phyloP scores from a whole-genome alignment of 208 protist species.

The Crithidia expoeki region DNA sequence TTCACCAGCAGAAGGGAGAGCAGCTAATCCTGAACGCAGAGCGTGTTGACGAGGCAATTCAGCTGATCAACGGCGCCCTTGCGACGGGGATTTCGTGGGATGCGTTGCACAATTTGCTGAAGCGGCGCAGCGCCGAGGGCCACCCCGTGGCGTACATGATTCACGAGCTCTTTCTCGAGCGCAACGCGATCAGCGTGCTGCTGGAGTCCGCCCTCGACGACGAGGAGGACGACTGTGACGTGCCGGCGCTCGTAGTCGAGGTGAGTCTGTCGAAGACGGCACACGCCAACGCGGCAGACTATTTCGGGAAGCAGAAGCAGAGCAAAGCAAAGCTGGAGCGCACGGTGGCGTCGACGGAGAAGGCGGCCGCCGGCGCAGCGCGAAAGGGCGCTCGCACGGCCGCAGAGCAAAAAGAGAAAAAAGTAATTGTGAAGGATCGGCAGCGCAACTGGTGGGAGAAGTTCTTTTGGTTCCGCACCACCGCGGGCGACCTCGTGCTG shows the following conservation, averaged over 20 bases:
- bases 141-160: slow-evolving; percentile 94
- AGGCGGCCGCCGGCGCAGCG: slow-evolving; percentile 86
- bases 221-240: slow-evolving; percentile 63
- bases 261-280: slow-evolving; percentile 93
- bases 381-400: slow-evolving; percentile 63
- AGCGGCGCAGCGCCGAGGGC: slow-evolving; percentile 86
- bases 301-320: slow-evolving; percentile 89
- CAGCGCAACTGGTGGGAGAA: slow-evolving; percentile 98
- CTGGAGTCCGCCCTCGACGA: slow-evolving; percentile 71
- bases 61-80: slow-evolving; percentile 83
- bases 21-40: slow-evolving; percentile 88
- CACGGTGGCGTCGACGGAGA: slow-evolving; percentile 76
- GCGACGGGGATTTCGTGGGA: slow-evolving; percentile 89
- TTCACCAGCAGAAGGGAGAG: slow-evolving; percentile 76
- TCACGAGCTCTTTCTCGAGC: slow-evolving; percentile 90
- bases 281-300: slow-evolving; percentile 94
- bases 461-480: slow-evolving; percentile 97
- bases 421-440: slow-evolving; percentile 87
- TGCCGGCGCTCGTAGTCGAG: slow-evolving; percentile 77
- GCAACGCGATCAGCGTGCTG: slow-evolving; percentile 84
- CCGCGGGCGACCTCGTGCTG: slow-evolving; percentile 96
- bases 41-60: slow-evolving; percentile 90
- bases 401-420: slow-evolving; percentile 69
- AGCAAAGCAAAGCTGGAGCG: slow-evolving; percentile 86
- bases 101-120: slow-evolving; percentile 65